A percentile compares a stretch with the other conserved stretches of the same genome.
Conservation (phyloP, 2,329 filamentous ascomycete species). For the Teratosphaeria destructans region DNA sequence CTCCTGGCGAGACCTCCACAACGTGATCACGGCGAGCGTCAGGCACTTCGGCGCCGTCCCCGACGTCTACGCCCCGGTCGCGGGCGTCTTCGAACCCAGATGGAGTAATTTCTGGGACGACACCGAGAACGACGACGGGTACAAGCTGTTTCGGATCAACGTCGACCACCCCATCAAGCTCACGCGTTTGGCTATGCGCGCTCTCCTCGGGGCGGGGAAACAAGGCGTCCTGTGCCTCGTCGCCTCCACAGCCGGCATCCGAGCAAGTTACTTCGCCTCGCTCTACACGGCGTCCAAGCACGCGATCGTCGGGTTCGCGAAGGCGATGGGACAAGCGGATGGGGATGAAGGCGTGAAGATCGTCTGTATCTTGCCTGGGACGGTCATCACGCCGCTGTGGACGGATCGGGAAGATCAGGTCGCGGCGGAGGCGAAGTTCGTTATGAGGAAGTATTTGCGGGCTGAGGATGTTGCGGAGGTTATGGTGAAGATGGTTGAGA, state of each 20-base stretch:
- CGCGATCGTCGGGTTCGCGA: constrained; percentile 29
- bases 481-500: constrained; percentile 13
- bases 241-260: constrained; percentile 25
- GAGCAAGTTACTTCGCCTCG: constrained; percentile 19
- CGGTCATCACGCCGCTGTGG: constrained; percentile 22
- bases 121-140: constrained; percentile 23
- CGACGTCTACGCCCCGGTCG: constrained; percentile 3
- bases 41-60: constrained; percentile 5
- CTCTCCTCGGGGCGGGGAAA: constrained; percentile 23
- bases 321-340: constrained; percentile 26
- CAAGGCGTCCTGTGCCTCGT: constrained; percentile 27
- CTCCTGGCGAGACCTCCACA: constrained; percentile 10
- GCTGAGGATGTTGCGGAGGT: constrained; percentile 12
- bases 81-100: constrained; percentile 31
- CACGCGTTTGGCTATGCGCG: constrained; percentile 28
- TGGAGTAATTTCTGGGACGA: constrained; percentile 28
- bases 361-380: constrained; percentile 24
- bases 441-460: constrained; percentile 8
- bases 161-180: constrained; percentile 30
- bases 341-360: constrained; percentile 26
- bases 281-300: constrained; percentile 31
- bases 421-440: constrained; percentile 7
- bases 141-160: constrained; percentile 26
- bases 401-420: constrained; percentile 27
- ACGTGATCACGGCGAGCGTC: constrained; percentile 11